These are phyloP conservation scores for Epichloe coenophiala DNA, from an alignment of 2,329 filamentous ascomycete genomes.

Conservation along the genomic window DNA sequence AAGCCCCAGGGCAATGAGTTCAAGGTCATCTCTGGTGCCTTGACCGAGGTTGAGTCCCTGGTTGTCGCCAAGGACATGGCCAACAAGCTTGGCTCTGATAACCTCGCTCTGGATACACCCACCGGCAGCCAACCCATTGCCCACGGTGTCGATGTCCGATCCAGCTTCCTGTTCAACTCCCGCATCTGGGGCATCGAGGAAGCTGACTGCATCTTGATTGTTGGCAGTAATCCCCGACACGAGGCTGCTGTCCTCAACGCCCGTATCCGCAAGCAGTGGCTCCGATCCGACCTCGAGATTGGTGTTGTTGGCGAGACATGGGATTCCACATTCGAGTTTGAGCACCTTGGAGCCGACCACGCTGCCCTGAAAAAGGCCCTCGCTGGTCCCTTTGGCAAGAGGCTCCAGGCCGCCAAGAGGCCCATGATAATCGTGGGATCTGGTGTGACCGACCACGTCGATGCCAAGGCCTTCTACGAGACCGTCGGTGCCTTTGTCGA, in stretches of 20 bases:
- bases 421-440: slow-evolving; percentile 97
- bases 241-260: slow-evolving; percentile 93
- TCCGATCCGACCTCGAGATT: slow-evolving; percentile 87
- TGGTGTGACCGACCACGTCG: slow-evolving; percentile 76
- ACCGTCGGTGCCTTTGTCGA: slow-evolving; percentile 81
- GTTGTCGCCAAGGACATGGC: slow-evolving; percentile 95
- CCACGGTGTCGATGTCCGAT: slow-evolving; percentile 84
- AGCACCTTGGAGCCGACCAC: slow-evolving; percentile 72
- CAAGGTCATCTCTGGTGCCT: slow-evolving; percentile 83
- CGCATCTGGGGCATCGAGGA: slow-evolving; percentile 88
- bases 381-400: slow-evolving; percentile 81
- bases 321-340: slow-evolving; percentile 89
- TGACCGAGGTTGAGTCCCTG: slow-evolving; percentile 83
- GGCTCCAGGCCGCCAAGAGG: slow-evolving; percentile 71
- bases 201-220: slow-evolving; percentile 82
- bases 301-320: slow-evolving; percentile 84
- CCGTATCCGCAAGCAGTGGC: slow-evolving; percentile 94
- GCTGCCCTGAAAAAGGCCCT: slow-evolving; percentile 75
- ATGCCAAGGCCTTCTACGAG: slow-evolving; percentile 90
- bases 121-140: slow-evolving; percentile 71
- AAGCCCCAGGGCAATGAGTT: slow-evolving; percentile 85
- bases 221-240: slow-evolving; percentile 90
- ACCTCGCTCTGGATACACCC: slow-evolving; percentile 83
- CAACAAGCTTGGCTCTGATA: slow-evolving; percentile 93
- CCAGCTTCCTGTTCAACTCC: slow-evolving; percentile 96